Conservation (phyloP, 1,284 basidiomycete genomes). For the Volvariella volvacea region DNA sequence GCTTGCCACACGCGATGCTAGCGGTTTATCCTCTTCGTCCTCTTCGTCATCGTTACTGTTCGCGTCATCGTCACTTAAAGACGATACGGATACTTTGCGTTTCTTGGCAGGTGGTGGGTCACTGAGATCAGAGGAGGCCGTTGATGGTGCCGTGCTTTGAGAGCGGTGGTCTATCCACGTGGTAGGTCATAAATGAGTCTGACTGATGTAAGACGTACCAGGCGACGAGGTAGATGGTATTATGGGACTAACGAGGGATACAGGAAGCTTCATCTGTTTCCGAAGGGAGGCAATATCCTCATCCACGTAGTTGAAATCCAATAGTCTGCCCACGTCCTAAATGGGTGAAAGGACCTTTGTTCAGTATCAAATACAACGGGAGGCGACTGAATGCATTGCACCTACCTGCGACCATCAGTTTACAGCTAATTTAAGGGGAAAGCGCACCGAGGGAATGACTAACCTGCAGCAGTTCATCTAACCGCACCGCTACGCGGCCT, state of each 20-base stretch:
- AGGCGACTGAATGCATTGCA: not conserved
- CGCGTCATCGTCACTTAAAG: slow-evolving; percentile 45
- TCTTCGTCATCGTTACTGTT: slow-evolving; percentile 47
- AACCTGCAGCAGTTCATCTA: slow-evolving; percentile 85
- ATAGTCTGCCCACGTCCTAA: slow-evolving; percentile 69
- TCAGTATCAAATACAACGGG: too few species aligned
- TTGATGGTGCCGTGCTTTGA: slow-evolving; percentile 37
- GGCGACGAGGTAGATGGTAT: slow-evolving; percentile 25
- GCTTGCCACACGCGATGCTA: slow-evolving; percentile 44
- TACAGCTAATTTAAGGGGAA: not conserved
- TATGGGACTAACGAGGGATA: slow-evolving; percentile 37
- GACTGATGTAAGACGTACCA: slow-evolving; percentile 19
- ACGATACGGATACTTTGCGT: slow-evolving; percentile 44
- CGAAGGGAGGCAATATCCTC: slow-evolving; percentile 64
- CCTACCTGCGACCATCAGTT: not conserved
- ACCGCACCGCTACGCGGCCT: slow-evolving; percentile 70
- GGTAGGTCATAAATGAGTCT: slow-evolving; percentile 8
- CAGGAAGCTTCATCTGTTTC: slow-evolving; percentile 60
- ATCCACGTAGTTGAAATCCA: slow-evolving; percentile 74
- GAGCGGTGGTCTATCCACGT: slow-evolving; percentile 22
- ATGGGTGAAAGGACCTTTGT: slow-evolving; percentile 3
- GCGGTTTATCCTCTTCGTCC: slow-evolving; percentile 50
- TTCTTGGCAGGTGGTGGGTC: slow-evolving; percentile 43
- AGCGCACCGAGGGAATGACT: slow-evolving; percentile 12
- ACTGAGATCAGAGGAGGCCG: slow-evolving; percentile 49